Base-by-base conservation (phyloP, 495 filamentous ascomycete species). In the Lasiosphaeris hirsuta region DNA sequence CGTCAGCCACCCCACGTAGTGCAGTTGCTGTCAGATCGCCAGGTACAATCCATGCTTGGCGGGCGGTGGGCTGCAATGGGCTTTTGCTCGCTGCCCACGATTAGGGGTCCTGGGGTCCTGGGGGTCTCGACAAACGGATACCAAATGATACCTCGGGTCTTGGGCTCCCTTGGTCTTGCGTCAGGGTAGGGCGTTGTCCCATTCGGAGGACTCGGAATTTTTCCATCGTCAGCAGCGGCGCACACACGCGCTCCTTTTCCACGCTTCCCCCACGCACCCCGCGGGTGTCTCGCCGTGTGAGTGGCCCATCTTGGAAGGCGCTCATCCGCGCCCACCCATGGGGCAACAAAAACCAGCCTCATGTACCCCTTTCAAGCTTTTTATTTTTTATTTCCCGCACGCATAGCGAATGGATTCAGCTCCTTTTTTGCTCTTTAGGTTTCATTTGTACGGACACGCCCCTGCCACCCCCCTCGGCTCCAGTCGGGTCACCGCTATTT, bases 311-410 rank as follows among this genome's bases (percentile, higher is more conserved):
- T 10, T 23, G 13, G 39, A 41, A 30, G 23, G 37, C 10, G 51
- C 30, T 54, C 53, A 45, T 30, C 23, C 2, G 23, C 23, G 23
- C 23, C 43, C 34, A 8, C 38, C 33, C n/a, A 47, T 30, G 41
- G 42, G 53, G 30, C 43, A 45, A 23, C 15, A 9, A 19, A 45
- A 14, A 44, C n/a, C 33, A 11, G 39, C 17, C 18, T 36, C 8
- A 17, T 23, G 41, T 36, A 36, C n/a, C 13, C 14, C 44, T 46
- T 42, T 44, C 23, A 23, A 9, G 15, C 38, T 23, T 17, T 48
- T 53, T 38, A 14, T 17, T 48, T 53, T 38, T 63, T 60, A 58
- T 55, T 50, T 56, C 54, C 54, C 62, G 50, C 58, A 64, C 58
- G 60, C 60, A 62, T 41, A 54, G 54, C 50, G 55, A 30, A 58